phyloP scores from a whole-genome alignment of 306 rosid species.

The Lagenaria siceraria region DNA sequence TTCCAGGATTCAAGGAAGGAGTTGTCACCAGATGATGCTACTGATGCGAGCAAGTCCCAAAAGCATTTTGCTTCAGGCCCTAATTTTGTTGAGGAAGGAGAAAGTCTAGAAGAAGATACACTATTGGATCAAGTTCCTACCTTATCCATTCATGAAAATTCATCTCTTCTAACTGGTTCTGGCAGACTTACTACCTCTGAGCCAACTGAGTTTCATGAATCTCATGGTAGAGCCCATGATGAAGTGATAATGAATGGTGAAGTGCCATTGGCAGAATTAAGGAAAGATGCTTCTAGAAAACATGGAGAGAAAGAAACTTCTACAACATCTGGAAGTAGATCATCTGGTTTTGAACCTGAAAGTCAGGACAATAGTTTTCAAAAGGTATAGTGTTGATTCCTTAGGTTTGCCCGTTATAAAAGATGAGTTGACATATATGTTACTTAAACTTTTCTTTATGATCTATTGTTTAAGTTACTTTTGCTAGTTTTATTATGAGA shows the following conservation, averaged over 20 bases:
- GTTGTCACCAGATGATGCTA: constrained; percentile 24
- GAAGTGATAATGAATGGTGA: constrained; percentile 51
- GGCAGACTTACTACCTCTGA: constrained; percentile 28
- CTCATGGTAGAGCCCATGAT: constrained; percentile 25
- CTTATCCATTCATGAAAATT: constrained; percentile 51
- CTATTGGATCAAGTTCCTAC: constrained; percentile 65
- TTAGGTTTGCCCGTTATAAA: not conserved
- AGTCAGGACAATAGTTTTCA: constrained; percentile 50
- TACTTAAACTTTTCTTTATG: not conserved
- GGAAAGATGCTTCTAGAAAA: constrained; percentile 23
- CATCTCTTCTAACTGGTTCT: constrained; percentile 42
- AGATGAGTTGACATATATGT: not conserved
- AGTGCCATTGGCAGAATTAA: constrained; percentile 43
- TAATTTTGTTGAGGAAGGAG: constrained; percentile 31
- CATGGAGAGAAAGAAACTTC: constrained; percentile 51
- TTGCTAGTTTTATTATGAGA: not conserved
- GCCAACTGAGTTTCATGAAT: constrained; percentile 31
- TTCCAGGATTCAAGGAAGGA: constrained; percentile 51
- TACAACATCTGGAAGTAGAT: constrained; percentile 27
- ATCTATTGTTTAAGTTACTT: not conserved
- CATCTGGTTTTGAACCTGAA: constrained; percentile 65
- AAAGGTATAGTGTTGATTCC: constrained; percentile 31
- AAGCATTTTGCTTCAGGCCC: constrained; percentile 40
- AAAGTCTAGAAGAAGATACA: constrained; percentile 31
- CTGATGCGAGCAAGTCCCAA: constrained; percentile 31